Conservation (phyloP, 2,329 filamentous ascomycete species). For the Colletotrichum sp. region DNA sequence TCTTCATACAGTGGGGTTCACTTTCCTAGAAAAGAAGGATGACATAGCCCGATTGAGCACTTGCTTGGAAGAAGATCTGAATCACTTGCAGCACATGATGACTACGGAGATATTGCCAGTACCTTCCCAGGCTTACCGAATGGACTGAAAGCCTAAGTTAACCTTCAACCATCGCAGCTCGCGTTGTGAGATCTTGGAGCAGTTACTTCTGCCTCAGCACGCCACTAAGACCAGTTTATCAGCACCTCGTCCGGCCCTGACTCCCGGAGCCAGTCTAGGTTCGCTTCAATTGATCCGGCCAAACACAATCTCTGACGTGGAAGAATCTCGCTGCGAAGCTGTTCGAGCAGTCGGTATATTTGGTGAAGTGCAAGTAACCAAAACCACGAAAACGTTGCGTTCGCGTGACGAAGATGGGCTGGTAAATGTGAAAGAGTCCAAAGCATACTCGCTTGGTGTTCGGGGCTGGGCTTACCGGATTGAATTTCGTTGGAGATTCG, state of each 20-base stretch:
- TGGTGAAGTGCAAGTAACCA: background rate
- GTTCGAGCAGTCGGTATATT: background rate
- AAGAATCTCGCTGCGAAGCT: too few species aligned
- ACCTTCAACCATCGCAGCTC: background rate
- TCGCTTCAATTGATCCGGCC: background rate
- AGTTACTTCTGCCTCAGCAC: background rate
- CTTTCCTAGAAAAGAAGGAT: background rate
- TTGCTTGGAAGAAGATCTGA: background rate
- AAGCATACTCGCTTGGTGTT: background rate
- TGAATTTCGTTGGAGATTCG: background rate
- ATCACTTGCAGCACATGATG: background rate
- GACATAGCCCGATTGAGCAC: background rate
- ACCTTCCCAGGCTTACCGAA: too few species aligned
- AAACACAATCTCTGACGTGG: too few species aligned
- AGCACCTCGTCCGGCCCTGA: background rate
- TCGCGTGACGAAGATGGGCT: background rate
- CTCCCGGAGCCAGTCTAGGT: background rate
- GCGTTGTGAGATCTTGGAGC: background rate
- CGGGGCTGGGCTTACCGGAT: background rate
- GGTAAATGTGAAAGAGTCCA: background rate
- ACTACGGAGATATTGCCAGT: background rate
- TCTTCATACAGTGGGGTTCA: background rate
- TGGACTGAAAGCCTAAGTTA: background rate
- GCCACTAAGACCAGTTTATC: background rate
- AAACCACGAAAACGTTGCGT: background rate